Evolutionary conservation across 148 eudicot species (phyloP).

Genomic region (Rhododendron molle): DNA sequence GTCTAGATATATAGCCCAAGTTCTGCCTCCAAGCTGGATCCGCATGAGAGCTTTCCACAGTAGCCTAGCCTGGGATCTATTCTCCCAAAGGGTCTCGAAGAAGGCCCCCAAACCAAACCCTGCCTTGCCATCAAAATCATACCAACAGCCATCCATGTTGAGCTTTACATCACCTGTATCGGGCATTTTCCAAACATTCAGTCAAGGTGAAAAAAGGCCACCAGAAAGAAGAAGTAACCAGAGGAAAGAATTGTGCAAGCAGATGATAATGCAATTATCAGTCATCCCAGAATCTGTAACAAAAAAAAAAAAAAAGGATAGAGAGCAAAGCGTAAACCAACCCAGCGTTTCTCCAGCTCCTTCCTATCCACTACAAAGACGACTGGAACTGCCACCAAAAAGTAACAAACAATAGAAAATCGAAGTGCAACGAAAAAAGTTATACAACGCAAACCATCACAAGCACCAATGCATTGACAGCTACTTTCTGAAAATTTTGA

Average conservation of each 20-base stretch:
- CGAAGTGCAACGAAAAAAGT: background rate
- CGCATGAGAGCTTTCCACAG: too few species aligned
- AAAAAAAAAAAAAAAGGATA: background rate
- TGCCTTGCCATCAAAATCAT: background rate
- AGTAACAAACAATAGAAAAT: background rate
- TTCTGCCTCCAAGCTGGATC: too few species aligned
- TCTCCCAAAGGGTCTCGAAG: too few species aligned
- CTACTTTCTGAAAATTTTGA: background rate
- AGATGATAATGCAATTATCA: background rate
- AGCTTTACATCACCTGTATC: too few species aligned
- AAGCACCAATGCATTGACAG: background rate
- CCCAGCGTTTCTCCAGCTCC: background rate
- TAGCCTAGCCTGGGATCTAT: too few species aligned
- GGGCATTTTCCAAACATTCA: too few species aligned
- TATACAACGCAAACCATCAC: too few species aligned
- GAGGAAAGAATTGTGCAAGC: background rate
- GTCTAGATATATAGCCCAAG: too few species aligned
- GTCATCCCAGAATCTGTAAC: background rate
- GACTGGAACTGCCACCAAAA: background rate
- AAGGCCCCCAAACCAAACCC: background rate
- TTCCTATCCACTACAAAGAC: background rate
- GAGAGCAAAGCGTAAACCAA: too few species aligned
- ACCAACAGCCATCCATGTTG: too few species aligned
- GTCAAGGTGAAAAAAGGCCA: background rate
- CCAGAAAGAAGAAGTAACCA: background rate